Evolutionary conservation across 495 filamentous ascomycete species (phyloP), one percentile per base, ranked within the genome.

Genomic region (Halenospora varia): DNA sequence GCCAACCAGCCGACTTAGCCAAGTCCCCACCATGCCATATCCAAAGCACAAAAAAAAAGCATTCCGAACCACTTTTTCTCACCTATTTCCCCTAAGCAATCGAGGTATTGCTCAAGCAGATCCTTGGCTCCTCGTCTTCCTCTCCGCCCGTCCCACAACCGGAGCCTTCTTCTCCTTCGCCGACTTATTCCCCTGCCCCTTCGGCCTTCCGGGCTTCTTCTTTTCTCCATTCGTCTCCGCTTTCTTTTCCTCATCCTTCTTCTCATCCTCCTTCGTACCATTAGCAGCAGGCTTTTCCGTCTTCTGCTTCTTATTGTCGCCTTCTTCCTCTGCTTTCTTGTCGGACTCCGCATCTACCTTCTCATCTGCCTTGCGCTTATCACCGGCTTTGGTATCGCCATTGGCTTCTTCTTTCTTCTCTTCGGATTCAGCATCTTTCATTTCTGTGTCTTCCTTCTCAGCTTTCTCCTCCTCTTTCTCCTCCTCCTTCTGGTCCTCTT

Each of bases 401-500:
- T 35, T 23, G 17, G 45, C 53, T 25, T 51, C 52, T 10, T 42
- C 18, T 22, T 40, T 24, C 42, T 52, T n/a, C 24, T 42, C 17
- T 19, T 19, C 23, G 1, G 48, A 17, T 48, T 49, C 48, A 8
- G 65, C 59, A 10, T 59, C 59, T 2, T 61, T 57, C 46, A 57
- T 58, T 2, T 68, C 62, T 39, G 62, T 42, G 3, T 58, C 50
- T 23, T 6, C 47, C 10, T 24, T 49, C 0, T 56, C 47, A 62
- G 69, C 48, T 63, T 63, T 54, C 50, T 71, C 59, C 63, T 68
- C 50, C 54, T 71, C 55, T 19, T 60, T 57, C 46, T 71, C 70
- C 48, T 66, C 64, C 19, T 70, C 65, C 24, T 68, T 66, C 10
- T 68, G 71, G 42, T 73, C 75, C n/a, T 67, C 62, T 17, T 72